phyloP scores from a whole-genome alignment of 75 land plant genomes.

The Isoetes taiwanensis region DNA sequence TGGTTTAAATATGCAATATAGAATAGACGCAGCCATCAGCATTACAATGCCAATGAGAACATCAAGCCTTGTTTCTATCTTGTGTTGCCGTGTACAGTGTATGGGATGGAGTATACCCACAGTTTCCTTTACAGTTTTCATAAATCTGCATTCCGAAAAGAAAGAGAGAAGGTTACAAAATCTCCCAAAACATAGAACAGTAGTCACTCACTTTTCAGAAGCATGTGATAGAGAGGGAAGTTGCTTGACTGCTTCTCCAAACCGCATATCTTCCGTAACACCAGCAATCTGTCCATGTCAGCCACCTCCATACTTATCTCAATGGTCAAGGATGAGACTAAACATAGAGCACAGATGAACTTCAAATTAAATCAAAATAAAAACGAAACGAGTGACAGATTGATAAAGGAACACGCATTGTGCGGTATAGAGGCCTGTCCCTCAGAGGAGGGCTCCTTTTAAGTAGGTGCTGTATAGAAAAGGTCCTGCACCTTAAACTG shows the following conservation, averaged over 20 bases:
- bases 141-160: slow-evolving; percentile 37
- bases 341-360: not conserved
- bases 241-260: slow-evolving; percentile 54
- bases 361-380: not conserved
- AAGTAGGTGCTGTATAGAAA: too few relatives aligned
- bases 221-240: slow-evolving; percentile 11
- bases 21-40: slow-evolving; percentile 35
- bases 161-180: not conserved
- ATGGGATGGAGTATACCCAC: slow-evolving; percentile 66
- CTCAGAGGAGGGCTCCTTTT: too few relatives aligned
- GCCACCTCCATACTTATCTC: too few relatives aligned
- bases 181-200: too few relatives aligned
- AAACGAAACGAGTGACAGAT: not conserved
- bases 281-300: slow-evolving; percentile 86
- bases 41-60: slow-evolving; percentile 38
- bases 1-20: slow-evolving; percentile 53
- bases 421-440: not conserved
- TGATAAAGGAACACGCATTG: not conserved
- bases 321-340: not conserved
- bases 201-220: not conserved
- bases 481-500: too few relatives aligned
- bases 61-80: slow-evolving; percentile 49
- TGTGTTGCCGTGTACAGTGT: slow-evolving; percentile 62
- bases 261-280: slow-evolving; percentile 64
- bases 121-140: slow-evolving; percentile 42